Conservation (phyloP, 108 stramenopile genomes). For the Nannochloropsis granulata region DNA sequence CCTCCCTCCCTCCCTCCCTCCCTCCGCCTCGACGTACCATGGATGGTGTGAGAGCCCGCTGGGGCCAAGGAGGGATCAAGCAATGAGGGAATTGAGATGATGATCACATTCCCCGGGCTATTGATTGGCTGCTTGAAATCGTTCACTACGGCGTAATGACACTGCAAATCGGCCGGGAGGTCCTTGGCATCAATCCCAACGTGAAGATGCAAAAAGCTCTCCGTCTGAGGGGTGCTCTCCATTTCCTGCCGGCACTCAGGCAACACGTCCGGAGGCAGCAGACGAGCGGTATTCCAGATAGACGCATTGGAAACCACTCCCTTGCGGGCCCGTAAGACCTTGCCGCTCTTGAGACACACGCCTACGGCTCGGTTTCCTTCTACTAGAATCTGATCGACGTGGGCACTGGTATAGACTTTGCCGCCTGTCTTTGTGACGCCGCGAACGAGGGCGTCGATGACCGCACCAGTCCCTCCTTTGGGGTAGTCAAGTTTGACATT, state of each 20-base stretch:
- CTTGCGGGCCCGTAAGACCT: conserved; percentile 48
- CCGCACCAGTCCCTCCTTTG: conserved; percentile 16
- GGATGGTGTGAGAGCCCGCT: conserved; percentile 55
- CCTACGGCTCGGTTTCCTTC: conserved; percentile 55
- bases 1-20: too few species aligned
- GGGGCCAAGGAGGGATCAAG: conserved; percentile 70
- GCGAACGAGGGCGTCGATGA: conserved; percentile 67
- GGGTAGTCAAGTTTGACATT: conserved; percentile 41
- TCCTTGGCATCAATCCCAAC: conserved; percentile 51
- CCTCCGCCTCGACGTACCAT: conserved; percentile 2
- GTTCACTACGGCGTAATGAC: conserved; percentile 66
- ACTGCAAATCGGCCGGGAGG: conserved; percentile 21
- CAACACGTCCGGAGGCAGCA: conserved; percentile 27
- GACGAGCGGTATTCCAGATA: conserved; percentile 53
- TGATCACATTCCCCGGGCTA: conserved; percentile 61
- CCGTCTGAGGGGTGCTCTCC: background rate
- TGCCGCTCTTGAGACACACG: conserved; percentile 43
- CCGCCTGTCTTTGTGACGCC: conserved; percentile 62
- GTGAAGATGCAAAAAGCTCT: conserved; percentile 59
- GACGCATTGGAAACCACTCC: conserved; percentile 80
- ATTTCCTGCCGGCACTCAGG: background rate
- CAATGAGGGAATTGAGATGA: conserved; percentile 62
- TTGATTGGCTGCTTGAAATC: conserved; percentile 57
- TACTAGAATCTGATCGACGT: conserved; percentile 59
- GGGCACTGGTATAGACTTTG: conserved; percentile 29